Evolutionary conservation across 1,284 basidiomycete genomes (phyloP), one percentile per base, ranked within the genome.

Genomic region (Puccinia novopanici): DNA sequence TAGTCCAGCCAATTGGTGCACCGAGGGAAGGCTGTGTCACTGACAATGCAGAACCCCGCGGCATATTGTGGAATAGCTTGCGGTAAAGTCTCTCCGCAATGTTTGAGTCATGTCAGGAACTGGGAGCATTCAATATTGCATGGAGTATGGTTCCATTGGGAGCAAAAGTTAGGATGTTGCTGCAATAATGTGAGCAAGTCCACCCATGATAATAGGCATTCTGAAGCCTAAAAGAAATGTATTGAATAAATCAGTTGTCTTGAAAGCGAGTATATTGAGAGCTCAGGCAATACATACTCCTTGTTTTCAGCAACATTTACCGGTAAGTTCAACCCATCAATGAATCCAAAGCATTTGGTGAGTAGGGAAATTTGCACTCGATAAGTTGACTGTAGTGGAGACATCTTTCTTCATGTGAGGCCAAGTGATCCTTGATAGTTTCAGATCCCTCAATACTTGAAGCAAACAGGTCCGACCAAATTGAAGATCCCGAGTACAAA

Each of bases 121-220:
- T 0, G 84, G 84, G 0, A 82, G 82, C 2, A 87, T 87, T 89
- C 37, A 87, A 59, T 6, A 83, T 81, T 9, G 81, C 82, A 17
- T 82, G 84, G 83, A 88, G 87, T 17, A 88, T 85, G 8, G 67
- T 24, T 30, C 45, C 65, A 50, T 68, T 30, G 17, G 42, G 65
- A 8, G 65, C 65, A 68, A 68, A 68, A 2, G 45, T 34, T 0
- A 27, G 10, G 19, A 54, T 22, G 22, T n/a, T 22, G 22, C 52
- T 54, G 52, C 52, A 54, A n/a, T 54, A 54, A 54, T 54, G 52
- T 2, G 1, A 8, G 22, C 52, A 54, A n/a, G 15, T 54, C 19
- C 52, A 27, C 2, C 52, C 52, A n/a, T 34, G 3, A 22, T 68
- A 68, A 15, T 68, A 34, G 0, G 65, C 42, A 48, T 24, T 70